A percentile compares a stretch with the other conserved stretches of the same genome.
These are phyloP conservation scores for Euphorbia peplus DNA, from an alignment of 345 rosid genomes.

Conservation along the genomic window DNA sequence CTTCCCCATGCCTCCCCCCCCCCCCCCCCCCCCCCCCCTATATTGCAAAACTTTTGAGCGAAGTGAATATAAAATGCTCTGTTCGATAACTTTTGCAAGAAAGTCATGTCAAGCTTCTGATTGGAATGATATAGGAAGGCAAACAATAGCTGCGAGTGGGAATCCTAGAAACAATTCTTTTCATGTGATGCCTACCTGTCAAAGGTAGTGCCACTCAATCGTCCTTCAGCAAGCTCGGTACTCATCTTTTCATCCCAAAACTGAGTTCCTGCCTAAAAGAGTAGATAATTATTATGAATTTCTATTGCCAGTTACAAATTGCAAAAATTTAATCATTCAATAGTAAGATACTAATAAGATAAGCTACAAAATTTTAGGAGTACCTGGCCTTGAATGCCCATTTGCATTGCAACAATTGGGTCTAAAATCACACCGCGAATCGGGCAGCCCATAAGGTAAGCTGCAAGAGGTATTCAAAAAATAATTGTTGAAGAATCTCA, in stretches of 20 bases:
- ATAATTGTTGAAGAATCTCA: background rate
- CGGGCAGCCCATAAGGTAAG: constrained; percentile 96
- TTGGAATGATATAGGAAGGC: background rate
- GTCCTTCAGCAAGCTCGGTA: constrained; percentile 79
- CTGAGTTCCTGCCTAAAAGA: constrained; percentile 85
- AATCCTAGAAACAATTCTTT: background rate
- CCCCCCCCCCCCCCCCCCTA: too few relatives aligned
- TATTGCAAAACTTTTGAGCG: background rate
- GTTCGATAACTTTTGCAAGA: background rate
- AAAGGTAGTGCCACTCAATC: constrained; percentile 66
- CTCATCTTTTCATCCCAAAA: constrained; percentile 95
- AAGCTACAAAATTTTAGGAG: too few relatives aligned
- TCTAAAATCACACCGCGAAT: constrained; percentile 91
- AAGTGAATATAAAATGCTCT: background rate
- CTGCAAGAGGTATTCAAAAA: constrained; percentile 37
- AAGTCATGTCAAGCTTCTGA: background rate
- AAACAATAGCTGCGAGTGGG: background rate
- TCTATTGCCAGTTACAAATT: background rate
- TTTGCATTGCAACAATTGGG: constrained; percentile 81
- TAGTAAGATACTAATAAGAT: background rate
- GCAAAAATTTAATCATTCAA: background rate
- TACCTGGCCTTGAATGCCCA: constrained; percentile 98
- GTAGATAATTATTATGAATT: constrained; percentile 4
- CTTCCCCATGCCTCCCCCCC: too few relatives aligned
- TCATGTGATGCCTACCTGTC: constrained; percentile 60